A percentile compares a stretch with the other conserved stretches of the same genome.
Conservation (phyloP, 139 green algal species). For the Eudorina sp. region DNA sequence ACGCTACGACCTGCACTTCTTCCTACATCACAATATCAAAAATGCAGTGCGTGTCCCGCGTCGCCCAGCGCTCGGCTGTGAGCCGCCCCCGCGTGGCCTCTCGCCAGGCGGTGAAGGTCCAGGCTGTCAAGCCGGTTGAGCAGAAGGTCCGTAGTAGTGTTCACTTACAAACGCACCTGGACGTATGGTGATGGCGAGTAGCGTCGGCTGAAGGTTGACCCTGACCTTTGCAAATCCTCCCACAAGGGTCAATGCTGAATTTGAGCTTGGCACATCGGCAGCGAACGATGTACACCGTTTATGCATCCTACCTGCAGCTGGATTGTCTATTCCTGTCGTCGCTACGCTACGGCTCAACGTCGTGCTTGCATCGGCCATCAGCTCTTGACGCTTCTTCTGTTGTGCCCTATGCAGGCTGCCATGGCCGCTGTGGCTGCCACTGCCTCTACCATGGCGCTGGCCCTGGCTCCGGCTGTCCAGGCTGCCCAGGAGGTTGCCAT, state of each 20-base stretch:
- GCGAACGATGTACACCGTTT: no score
- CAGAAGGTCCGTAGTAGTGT: conserved; percentile 31
- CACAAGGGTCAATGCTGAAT: no score
- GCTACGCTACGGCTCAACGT: no score
- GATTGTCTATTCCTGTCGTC: no score
- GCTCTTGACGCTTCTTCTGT: neutral
- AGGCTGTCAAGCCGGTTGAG: conserved; percentile 41
- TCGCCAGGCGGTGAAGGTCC: conserved; percentile 50
- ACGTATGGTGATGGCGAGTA: no score
- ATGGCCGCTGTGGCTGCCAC: conserved; percentile 64
- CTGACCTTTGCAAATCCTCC: no score
- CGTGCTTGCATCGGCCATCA: neutral
- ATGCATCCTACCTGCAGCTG: no score
- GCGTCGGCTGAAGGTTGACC: no score
- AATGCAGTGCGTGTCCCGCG: conserved; percentile 49
- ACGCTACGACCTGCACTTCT: conserved; percentile 14
- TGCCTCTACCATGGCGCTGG: conserved; percentile 71
- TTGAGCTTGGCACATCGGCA: no score
- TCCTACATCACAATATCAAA: neutral
- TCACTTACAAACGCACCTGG: no score
- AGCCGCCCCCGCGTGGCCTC: conserved; percentile 45
- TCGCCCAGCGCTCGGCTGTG: conserved; percentile 48
- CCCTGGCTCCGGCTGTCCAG: conserved; percentile 81
- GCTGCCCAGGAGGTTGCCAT: conserved; percentile 85
- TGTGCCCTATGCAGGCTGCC: conserved; percentile 41